These are phyloP conservation scores for Fusarium mundagurra DNA, from an alignment of 2,329 filamentous ascomycete genomes.

Conservation along the genomic window DNA sequence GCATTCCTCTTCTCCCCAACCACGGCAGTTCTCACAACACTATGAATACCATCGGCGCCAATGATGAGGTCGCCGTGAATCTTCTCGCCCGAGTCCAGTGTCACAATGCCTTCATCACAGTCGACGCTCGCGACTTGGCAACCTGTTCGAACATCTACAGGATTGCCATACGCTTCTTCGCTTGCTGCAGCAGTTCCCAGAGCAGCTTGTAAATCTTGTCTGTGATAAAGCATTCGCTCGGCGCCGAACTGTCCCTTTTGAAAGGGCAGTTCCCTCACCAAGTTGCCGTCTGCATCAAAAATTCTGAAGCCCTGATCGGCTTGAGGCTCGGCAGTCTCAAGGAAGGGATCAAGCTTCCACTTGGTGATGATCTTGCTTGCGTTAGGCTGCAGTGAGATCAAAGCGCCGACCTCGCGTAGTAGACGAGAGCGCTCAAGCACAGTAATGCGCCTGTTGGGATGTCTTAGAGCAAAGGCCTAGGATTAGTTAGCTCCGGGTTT, in stretches of 20 bases:
- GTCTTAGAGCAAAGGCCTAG: constrained; percentile 25
- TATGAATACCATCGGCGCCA: constrained; percentile 39
- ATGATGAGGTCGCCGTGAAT: constrained; percentile 31
- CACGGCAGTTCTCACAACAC: constrained; percentile 30
- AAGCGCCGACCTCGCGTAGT: constrained; percentile 33
- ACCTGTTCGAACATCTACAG: constrained; percentile 23
- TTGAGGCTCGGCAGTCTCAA: constrained; percentile 27
- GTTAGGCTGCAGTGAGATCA: constrained; percentile 35
- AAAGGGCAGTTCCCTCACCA: constrained; percentile 28
- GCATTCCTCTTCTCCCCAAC: constrained; percentile 19
- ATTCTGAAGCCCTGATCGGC: constrained; percentile 35
- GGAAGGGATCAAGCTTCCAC: constrained; percentile 27
- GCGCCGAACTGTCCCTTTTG: constrained; percentile 31
- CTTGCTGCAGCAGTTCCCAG: constrained; percentile 24
- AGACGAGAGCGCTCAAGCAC: constrained; percentile 37
- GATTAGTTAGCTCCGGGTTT: background rate
- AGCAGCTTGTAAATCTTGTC: constrained; percentile 32
- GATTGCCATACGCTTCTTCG: constrained; percentile 7
- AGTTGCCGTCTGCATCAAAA: constrained; percentile 21
- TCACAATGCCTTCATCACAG: constrained; percentile 30
- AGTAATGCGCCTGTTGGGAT: constrained; percentile 29
- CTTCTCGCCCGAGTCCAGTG: constrained; percentile 22
- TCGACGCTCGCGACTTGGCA: constrained; percentile 25
- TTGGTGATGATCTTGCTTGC: constrained; percentile 34
- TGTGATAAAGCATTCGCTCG: constrained; percentile 35